Conservation (phyloP, 1,139 yeast genomes). For the Keqinozyma sinolaborantium region DNA sequence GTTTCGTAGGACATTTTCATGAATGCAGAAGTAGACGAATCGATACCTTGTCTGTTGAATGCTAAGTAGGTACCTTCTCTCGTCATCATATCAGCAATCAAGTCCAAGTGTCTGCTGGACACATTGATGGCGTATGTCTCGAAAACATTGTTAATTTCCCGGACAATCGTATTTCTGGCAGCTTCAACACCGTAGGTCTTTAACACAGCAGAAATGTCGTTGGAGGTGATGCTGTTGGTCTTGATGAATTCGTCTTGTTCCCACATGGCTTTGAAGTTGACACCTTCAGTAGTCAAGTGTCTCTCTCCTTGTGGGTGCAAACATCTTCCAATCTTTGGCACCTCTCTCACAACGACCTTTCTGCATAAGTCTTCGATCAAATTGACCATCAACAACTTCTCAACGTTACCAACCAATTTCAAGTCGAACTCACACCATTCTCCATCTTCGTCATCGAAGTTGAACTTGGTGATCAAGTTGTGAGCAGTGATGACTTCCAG, state of each 20-base stretch:
- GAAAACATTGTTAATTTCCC: slow-evolving; percentile 94
- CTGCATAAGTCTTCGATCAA: slow-evolving; percentile 91
- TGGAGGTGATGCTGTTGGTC: slow-evolving; percentile 83
- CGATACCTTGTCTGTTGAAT: slow-evolving; percentile 97
- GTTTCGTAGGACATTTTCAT: slow-evolving; percentile 99
- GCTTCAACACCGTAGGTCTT: slow-evolving; percentile 98
- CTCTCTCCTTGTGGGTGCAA: slow-evolving; percentile 69
- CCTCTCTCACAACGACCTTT: slow-evolving; percentile 88
- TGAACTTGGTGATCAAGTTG: slow-evolving; percentile 69
- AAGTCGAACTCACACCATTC: slow-evolving; percentile 91
- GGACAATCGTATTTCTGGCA: slow-evolving; percentile 94
- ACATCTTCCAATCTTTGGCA: slow-evolving; percentile 90
- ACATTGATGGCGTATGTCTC: slow-evolving; percentile 95
- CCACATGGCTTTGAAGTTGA: slow-evolving; percentile 97
- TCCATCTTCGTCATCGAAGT: slow-evolving; percentile 86
- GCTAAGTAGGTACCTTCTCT: slow-evolving; percentile 97
- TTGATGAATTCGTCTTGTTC: slow-evolving; percentile 90
- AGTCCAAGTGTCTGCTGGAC: slow-evolving; percentile 88
- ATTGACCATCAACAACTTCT: slow-evolving; percentile 95
- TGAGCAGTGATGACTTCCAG: slow-evolving; percentile 73
- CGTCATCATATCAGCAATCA: slow-evolving; percentile 99
- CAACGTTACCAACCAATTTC: slow-evolving; percentile 74
- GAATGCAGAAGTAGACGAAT: slow-evolving; percentile 90
- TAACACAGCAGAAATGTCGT: slow-evolving; percentile 89
- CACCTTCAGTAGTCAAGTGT: slow-evolving; percentile 93